A percentile compares a stretch with the other conserved stretches of the same genome.
Evolutionary conservation across 805 yeast species (phyloP).

Genomic region (Cyberlindnera subsufficiens): DNA sequence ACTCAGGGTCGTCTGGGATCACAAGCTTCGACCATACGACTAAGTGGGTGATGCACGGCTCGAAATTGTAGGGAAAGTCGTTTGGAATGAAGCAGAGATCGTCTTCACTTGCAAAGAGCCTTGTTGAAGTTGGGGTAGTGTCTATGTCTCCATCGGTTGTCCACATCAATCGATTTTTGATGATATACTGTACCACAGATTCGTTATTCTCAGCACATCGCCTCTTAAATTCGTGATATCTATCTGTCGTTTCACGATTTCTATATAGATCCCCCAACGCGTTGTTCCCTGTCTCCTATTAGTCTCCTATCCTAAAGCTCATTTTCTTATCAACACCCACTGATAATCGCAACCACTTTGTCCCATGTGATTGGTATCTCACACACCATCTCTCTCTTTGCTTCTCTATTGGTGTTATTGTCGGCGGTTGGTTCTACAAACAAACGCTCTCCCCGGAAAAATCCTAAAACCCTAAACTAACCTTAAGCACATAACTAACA

Average conservation of each 20-base stretch:
- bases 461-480: conserved; percentile 3
- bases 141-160: conserved; percentile 20
- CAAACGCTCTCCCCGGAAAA: not conserved
- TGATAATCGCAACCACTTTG: conserved; percentile 3
- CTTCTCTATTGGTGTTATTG: no score
- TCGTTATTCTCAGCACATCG: conserved; percentile 28
- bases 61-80: conserved; percentile 65
- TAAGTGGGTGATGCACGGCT: conserved; percentile 44
- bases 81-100: conserved; percentile 41
- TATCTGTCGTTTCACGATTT: conserved; percentile 34
- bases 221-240: conserved; percentile 42
- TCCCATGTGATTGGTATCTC: conserved; percentile 15
- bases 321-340: conserved; percentile 5
- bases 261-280: conserved; percentile 30
- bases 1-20: conserved; percentile 35
- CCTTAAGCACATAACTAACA: conserved; percentile 19
- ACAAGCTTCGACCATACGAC: conserved; percentile 63
- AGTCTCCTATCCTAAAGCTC: not conserved
- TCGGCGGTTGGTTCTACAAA: no score
- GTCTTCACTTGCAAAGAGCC: conserved; percentile 21
- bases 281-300: conserved; percentile 6
- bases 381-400: conserved; percentile 3
- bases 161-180: conserved; percentile 49
- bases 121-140: conserved; percentile 14
- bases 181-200: conserved; percentile 42